Percentiles rank a stretch among this genome's conserved stretches.
Evolutionary conservation across 169 alveolate genomes (phyloP).

Genomic region (Cryptosporidium tyzzeri): DNA sequence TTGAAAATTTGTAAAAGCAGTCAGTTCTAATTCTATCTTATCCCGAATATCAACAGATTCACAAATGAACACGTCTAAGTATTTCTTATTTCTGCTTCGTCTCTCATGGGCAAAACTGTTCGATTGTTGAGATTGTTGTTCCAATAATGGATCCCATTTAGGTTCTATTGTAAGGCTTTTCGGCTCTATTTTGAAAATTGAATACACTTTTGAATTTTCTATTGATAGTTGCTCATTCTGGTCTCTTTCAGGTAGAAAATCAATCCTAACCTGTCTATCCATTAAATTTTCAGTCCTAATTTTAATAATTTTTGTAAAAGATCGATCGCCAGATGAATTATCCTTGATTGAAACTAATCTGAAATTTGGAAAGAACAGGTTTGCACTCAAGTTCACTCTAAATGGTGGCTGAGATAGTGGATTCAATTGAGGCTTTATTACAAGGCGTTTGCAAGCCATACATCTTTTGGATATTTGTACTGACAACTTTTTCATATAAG

Average conservation of each 20-base stretch:
- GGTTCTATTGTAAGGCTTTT: slow-evolving; percentile 21
- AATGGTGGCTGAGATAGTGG: slow-evolving; percentile 76
- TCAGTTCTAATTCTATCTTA: slow-evolving; percentile 11
- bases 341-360: slow-evolving; percentile 15
- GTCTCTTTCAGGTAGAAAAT: slow-evolving; percentile 10
- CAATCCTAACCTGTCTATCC: slow-evolving; percentile 42
- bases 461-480: slow-evolving; percentile 77
- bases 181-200: slow-evolving; percentile 44
- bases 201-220: background rate
- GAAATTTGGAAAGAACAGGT: slow-evolving; percentile 52
- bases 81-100: slow-evolving; percentile 27
- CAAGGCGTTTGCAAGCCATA: slow-evolving; percentile 74
- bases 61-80: background rate
- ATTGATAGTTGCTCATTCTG: slow-evolving; percentile 2
- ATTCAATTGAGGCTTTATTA: slow-evolving; percentile 77
- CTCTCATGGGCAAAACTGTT: slow-evolving; percentile 6
- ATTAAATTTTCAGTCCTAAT: slow-evolving; percentile 36
- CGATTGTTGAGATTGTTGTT: slow-evolving; percentile 44
- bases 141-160: slow-evolving; percentile 70
- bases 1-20: slow-evolving; percentile 41
- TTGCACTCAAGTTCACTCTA: slow-evolving; percentile 68
- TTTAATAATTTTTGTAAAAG: background rate
- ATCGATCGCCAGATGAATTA: background rate
- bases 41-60: background rate
- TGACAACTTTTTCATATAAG: slow-evolving; percentile 10